A percentile compares a stretch with the other conserved stretches of the same genome.
Conservation (phyloP, 768 basidiomycete species). For the Collybia mongolica region DNA sequence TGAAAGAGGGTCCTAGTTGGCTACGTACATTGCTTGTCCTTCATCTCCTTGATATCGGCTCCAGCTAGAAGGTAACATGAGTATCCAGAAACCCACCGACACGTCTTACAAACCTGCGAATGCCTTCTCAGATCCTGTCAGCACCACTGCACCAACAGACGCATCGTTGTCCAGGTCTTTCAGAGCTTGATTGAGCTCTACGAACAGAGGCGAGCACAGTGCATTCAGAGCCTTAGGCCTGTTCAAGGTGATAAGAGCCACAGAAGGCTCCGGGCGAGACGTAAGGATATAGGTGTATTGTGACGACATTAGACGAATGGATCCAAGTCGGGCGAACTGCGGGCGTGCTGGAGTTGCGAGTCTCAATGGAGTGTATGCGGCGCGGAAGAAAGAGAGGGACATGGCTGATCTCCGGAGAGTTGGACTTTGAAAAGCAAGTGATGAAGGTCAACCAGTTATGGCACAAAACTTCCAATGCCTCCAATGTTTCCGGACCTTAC, state of each 20-base stretch:
- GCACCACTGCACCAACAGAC: conserved; percentile 76
- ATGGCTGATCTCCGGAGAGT: conserved; percentile 14
- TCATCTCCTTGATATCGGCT: conserved; percentile 99
- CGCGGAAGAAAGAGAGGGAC: conserved; percentile 20
- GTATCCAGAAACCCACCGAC: neutral
- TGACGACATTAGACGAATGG: conserved; percentile 49
- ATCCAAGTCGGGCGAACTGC: conserved; percentile 8
- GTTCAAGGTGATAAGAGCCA: conserved; percentile 84
- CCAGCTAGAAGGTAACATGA: conserved; percentile 55
- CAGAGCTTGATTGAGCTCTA: conserved; percentile 79
- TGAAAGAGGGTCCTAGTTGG: neutral
- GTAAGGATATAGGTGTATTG: conserved; percentile 68
- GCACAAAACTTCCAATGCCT: neutral
- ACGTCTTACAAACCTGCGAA: conserved; percentile 78
- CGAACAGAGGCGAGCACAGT: conserved; percentile 75
- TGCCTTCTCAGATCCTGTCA: conserved; percentile 90
- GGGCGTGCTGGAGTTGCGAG: conserved; percentile 7
- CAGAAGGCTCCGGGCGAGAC: conserved; percentile 63
- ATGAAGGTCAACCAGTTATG: neutral
- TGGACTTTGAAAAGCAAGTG: neutral
- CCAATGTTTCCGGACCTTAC: neutral
- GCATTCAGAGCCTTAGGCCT: conserved; percentile 91
- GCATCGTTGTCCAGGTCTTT: conserved; percentile 69
- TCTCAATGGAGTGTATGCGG: conserved; percentile 16
- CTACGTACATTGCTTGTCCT: conserved; percentile 82